phyloP scores from a whole-genome alignment of 306 rosid genomes.

The Trifolium dubium region DNA sequence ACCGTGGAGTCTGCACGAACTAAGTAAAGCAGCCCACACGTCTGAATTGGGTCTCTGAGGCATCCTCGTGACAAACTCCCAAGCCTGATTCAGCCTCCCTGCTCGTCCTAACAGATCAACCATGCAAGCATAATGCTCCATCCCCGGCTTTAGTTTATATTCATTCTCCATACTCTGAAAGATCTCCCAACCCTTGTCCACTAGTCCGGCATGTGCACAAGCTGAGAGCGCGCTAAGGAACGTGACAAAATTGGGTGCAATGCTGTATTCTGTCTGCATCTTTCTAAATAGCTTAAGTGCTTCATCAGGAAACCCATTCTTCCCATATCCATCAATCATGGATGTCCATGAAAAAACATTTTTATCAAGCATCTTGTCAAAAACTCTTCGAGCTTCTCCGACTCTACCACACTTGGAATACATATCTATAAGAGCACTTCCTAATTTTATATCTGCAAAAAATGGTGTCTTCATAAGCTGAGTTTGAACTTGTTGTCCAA shows the following conservation, averaged over 20 bases:
- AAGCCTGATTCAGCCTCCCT: constrained; percentile 70
- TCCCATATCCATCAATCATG: constrained; percentile 95
- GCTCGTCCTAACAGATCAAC: constrained; percentile 91
- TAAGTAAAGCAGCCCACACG: constrained; percentile 89
- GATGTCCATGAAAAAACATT: constrained; percentile 96
- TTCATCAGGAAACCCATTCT: constrained; percentile 71
- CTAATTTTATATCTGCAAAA: constrained; percentile 61
- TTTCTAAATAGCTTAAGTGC: constrained; percentile 68
- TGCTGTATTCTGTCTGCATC: constrained; percentile 54
- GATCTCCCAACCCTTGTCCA: constrained; percentile 71
- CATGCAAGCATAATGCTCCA: constrained; percentile 96
- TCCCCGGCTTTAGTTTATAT: constrained; percentile 64
- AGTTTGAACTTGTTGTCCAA: constrained; percentile 74
- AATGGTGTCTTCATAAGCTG: constrained; percentile 73
- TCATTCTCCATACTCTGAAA: constrained; percentile 70
- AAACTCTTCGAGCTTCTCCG: constrained; percentile 66
- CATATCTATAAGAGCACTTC: constrained; percentile 89
- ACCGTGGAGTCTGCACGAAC: constrained; percentile 84
- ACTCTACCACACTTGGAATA: constrained; percentile 82
- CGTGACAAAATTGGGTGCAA: constrained; percentile 74
- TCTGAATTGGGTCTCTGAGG: constrained; percentile 81
- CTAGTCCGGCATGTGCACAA: constrained; percentile 86
- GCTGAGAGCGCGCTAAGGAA: constrained; percentile 85
- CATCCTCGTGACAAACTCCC: constrained; percentile 73
- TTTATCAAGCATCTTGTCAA: constrained; percentile 66